Evolutionary conservation across 495 filamentous ascomycete genomes (phyloP).

Genomic region (Xylaria sp.): DNA sequence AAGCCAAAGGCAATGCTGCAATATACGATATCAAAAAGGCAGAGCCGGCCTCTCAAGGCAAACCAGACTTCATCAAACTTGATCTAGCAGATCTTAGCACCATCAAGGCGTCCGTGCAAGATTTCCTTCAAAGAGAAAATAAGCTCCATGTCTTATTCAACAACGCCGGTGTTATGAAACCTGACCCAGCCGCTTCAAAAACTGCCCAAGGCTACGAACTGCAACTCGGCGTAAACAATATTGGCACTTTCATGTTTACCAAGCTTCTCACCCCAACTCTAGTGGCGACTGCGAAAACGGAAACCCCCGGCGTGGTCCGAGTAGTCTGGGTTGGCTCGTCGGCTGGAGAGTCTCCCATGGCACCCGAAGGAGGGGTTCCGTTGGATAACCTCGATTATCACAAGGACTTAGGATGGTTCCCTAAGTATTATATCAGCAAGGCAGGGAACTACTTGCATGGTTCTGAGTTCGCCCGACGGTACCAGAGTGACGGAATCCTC

Average conservation of each 20-base stretch:
- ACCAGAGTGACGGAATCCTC: slow-evolving; percentile 39
- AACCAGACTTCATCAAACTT: slow-evolving; percentile 25
- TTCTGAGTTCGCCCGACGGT: slow-evolving; percentile 41
- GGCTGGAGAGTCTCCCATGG: slow-evolving; percentile 36
- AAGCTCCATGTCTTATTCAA: slow-evolving; percentile 53
- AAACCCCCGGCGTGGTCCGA: slow-evolving; percentile 43
- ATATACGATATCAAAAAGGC: slow-evolving; percentile 30
- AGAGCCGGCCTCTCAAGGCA: slow-evolving; percentile 17
- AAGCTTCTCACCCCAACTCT: slow-evolving; percentile 55
- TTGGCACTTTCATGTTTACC: slow-evolving; percentile 49
- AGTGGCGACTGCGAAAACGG: slow-evolving; percentile 39
- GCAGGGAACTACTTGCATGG: slow-evolving; percentile 45
- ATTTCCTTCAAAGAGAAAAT: slow-evolving; percentile 32
- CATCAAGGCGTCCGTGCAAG: slow-evolving; percentile 26
- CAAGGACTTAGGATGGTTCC: not conserved
- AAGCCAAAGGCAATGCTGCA: slow-evolving; percentile 37
- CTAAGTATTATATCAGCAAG: slow-evolving; percentile 46
- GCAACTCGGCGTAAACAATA: slow-evolving; percentile 46
- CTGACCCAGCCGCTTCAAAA: slow-evolving; percentile 27
- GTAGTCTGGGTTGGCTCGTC: slow-evolving; percentile 51
- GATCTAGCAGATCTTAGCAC: slow-evolving; percentile 31
- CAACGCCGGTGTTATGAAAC: slow-evolving; percentile 47
- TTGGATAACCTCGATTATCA: slow-evolving; percentile 31
- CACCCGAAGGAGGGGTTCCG: slow-evolving; percentile 33
- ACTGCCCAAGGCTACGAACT: slow-evolving; percentile 47